A percentile compares a stretch with the other conserved stretches of the same genome.
These are phyloP conservation scores for Lathyrus oleraceus DNA, from an alignment of 306 rosid species.

Conservation along the genomic window DNA sequence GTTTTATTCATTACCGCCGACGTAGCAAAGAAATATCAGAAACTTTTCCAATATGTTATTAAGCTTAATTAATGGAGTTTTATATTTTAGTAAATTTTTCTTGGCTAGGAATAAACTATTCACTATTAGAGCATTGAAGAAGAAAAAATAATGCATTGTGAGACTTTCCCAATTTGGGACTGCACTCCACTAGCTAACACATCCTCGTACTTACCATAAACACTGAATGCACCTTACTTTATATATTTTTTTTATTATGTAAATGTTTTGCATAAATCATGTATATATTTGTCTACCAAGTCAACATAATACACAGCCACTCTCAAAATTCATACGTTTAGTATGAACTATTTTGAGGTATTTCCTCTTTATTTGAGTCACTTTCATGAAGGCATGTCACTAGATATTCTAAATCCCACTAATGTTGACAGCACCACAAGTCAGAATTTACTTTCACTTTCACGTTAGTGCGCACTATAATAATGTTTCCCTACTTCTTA, in stretches of 20 bases:
- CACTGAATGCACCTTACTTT: not conserved
- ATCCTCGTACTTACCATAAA: conserved; percentile 49
- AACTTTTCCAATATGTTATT: not conserved
- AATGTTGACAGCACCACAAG: conserved; percentile 46
- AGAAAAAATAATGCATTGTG: not conserved
- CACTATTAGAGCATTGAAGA: not conserved
- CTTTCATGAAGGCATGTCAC: conserved; percentile 42
- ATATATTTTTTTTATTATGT: not conserved
- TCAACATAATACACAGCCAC: conserved; percentile 12
- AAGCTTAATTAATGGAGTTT: conserved; percentile 6
- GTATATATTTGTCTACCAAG: not conserved
- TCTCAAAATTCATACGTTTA: conserved; percentile 11
- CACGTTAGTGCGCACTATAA: conserved; percentile 29
- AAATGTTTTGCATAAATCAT: not conserved
- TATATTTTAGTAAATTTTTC: not conserved
- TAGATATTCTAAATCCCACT: conserved; percentile 49
- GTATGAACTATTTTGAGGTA: conserved; percentile 19
- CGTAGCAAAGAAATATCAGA: conserved; percentile 12
- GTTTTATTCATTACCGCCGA: not conserved
- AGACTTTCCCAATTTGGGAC: conserved; percentile 4
- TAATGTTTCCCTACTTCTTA: not conserved
- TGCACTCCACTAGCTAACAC: not conserved
- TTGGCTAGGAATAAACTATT: not conserved
- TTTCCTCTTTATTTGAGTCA: conserved; percentile 30
- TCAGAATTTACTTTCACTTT: conserved; percentile 28